phyloP scores from a whole-genome alignment of 2,329 filamentous ascomycete genomes.

The Magnaporthiopsis rhizophila region DNA sequence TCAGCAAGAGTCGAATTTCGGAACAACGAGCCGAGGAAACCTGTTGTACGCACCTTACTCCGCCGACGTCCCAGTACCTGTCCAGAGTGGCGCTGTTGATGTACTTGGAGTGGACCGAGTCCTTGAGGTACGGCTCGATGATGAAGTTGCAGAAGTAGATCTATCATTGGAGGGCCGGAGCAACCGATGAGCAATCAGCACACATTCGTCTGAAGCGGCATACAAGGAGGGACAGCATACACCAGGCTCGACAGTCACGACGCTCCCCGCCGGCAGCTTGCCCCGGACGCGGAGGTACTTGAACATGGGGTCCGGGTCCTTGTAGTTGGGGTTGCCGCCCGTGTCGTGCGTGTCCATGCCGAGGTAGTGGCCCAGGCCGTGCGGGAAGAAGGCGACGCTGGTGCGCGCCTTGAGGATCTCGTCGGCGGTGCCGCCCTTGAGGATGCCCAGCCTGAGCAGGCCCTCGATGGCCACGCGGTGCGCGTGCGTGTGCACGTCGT shows the following conservation, averaged over 20 bases:
- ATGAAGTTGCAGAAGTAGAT: conserved; percentile 91
- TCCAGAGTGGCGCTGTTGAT: conserved; percentile 68
- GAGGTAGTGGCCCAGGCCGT: conserved; percentile 84
- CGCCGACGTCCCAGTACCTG: conserved; percentile 75
- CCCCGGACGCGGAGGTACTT: conserved; percentile 76
- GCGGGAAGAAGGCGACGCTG: conserved; percentile 86
- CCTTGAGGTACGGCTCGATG: conserved; percentile 68
- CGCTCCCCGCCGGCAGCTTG: conserved; percentile 64
- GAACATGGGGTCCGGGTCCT: conserved; percentile 77
- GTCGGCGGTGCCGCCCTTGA: conserved; percentile 49
- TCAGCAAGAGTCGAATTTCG: not conserved
- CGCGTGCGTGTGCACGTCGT: conserved; percentile 71
- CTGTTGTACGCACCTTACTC: conserved; percentile 47
- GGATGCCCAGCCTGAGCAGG: conserved; percentile 65
- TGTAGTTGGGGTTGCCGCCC: conserved; percentile 68
- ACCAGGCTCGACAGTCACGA: conserved; percentile 93
- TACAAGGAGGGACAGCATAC: conserved; percentile 37
- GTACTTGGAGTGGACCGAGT: conserved; percentile 64
- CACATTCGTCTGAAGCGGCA: too few species aligned
- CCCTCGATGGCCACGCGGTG: conserved; percentile 78
- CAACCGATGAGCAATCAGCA: too few species aligned
- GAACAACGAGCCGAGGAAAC: not conserved
- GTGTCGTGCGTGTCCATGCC: conserved; percentile 91
- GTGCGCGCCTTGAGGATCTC: conserved; percentile 72
- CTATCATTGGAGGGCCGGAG: conserved; percentile 23